These are phyloP conservation scores for Gentiana macrophylla DNA, from an alignment of 257 asterid species.

Conservation along the genomic window DNA sequence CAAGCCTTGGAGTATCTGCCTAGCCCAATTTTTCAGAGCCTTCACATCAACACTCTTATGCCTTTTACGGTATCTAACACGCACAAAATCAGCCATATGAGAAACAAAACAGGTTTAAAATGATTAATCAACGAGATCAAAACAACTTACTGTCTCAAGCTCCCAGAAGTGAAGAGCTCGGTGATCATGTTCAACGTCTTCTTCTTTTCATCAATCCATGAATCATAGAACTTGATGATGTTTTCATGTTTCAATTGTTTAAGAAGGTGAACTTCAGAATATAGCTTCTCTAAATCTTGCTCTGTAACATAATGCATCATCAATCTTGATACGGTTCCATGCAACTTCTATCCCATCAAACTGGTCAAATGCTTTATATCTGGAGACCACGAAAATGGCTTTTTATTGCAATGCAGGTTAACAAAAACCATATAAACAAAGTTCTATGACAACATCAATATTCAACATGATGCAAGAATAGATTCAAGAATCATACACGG, in stretches of 20 bases:
- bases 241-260: conserved; percentile 59
- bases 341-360: conserved; percentile 81
- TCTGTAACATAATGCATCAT: conserved; percentile 48
- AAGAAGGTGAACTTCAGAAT: conserved; percentile 76
- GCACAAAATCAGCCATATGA: conserved; percentile 1
- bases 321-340: conserved; percentile 66
- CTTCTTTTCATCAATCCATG: conserved; percentile 72
- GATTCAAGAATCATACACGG: conserved; percentile 44
- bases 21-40: conserved; percentile 72
- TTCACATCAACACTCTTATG: conserved; percentile 61
- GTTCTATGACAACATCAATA: background rate
- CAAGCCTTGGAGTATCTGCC: conserved; percentile 67
- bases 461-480: conserved; percentile 3
- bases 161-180: conserved; percentile 84
- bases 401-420: background rate
- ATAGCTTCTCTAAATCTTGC: conserved; percentile 57
- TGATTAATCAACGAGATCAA: background rate
- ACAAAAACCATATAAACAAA: background rate
- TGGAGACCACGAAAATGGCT: conserved; percentile 5
- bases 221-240: conserved; percentile 34
- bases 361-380: conserved; percentile 76
- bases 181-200: conserved; percentile 83
- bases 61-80: conserved; percentile 45
- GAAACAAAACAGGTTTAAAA: background rate
- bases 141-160: conserved; percentile 70